These are phyloP conservation scores for Picochlorum costavermella DNA, from an alignment of 139 green algal genomes.

Conservation along the genomic window DNA sequence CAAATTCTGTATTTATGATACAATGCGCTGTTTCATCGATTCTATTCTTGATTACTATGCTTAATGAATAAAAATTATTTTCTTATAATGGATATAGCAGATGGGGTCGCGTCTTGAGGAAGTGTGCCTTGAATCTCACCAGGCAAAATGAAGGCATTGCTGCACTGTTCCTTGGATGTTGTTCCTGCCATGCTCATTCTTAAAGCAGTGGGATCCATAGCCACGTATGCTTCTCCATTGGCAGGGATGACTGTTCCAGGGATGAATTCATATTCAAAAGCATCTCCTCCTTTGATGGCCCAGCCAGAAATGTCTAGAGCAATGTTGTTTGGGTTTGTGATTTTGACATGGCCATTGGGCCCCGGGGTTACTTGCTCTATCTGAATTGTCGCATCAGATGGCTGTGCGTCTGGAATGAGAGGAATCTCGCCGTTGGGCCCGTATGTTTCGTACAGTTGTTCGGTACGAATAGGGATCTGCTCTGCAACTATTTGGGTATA, in stretches of 20 bases:
- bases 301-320: slow-evolving; percentile 66
- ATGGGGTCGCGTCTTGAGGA: too few relatives aligned
- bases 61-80: too few relatives aligned
- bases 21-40: too few relatives aligned
- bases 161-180: too few relatives aligned
- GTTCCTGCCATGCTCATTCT: too few relatives aligned
- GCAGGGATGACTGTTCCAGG: slow-evolving; percentile 44
- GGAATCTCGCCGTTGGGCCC: slow-evolving; percentile 27
- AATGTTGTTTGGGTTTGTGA: slow-evolving; percentile 40
- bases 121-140: too few relatives aligned
- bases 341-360: slow-evolving; percentile 29
- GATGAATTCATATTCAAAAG: slow-evolving; percentile 12
- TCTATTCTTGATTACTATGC: too few relatives aligned
- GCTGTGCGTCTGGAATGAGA: slow-evolving; percentile 39
- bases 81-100: too few relatives aligned
- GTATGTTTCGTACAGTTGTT: slow-evolving; percentile 52
- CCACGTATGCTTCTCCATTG: slow-evolving; percentile 24
- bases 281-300: slow-evolving; percentile 27
- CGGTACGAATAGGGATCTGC: slow-evolving; percentile 38
- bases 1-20: too few relatives aligned
- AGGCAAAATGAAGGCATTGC: too few relatives aligned
- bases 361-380: slow-evolving; percentile 13
- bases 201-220: background rate
- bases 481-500: slow-evolving; percentile 54
- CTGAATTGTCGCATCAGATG: slow-evolving; percentile 11